phyloP scores from a whole-genome alignment of 2,329 filamentous ascomycete genomes.

The Exophiala dermatitidis region DNA sequence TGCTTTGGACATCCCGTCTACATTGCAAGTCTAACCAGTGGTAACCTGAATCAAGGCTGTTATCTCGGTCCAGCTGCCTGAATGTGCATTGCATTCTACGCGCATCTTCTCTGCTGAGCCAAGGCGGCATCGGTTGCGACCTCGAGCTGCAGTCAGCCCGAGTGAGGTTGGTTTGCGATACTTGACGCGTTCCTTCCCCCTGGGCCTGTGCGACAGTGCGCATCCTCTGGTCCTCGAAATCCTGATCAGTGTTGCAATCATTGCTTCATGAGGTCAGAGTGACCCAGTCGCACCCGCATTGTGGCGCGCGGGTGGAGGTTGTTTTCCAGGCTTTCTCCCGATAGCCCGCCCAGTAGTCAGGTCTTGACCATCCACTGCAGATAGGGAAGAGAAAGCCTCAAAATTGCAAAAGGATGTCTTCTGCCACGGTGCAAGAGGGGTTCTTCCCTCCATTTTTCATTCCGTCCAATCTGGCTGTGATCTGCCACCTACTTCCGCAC shows the following conservation, averaged over 20 bases:
- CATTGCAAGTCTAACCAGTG: not conserved
- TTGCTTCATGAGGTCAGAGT: slow-evolving; percentile 10
- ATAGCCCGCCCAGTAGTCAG: not conserved
- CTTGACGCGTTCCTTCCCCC: not conserved
- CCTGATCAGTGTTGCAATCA: not conserved
- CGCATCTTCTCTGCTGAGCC: not conserved
- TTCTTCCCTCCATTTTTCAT: not conserved
- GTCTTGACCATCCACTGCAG: not conserved
- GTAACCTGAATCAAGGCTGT: slow-evolving; percentile 1
- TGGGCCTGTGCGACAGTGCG: not conserved
- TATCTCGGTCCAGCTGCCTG: slow-evolving; percentile 11
- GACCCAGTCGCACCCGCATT: not conserved
- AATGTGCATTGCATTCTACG: slow-evolving; percentile 7
- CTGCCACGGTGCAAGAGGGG: not conserved
- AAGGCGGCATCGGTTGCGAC: slow-evolving; percentile 1
- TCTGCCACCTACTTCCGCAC: slow-evolving; percentile 10
- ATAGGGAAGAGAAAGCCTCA: too few relatives aligned
- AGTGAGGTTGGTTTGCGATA: not conserved
- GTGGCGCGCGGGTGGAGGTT: slow-evolving; percentile 10
- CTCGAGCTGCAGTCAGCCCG: not conserved
- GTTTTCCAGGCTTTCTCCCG: slow-evolving; percentile 5
- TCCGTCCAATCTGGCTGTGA: slow-evolving; percentile 14
- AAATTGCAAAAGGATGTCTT: not conserved
- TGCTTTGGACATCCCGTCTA: not conserved
- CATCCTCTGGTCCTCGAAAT: not conserved